Percentiles rank a stretch among this genome's conserved stretches.
Evolutionary conservation across 1,139 yeast species (phyloP).

Genomic region (Yamadazyma sp.): DNA sequence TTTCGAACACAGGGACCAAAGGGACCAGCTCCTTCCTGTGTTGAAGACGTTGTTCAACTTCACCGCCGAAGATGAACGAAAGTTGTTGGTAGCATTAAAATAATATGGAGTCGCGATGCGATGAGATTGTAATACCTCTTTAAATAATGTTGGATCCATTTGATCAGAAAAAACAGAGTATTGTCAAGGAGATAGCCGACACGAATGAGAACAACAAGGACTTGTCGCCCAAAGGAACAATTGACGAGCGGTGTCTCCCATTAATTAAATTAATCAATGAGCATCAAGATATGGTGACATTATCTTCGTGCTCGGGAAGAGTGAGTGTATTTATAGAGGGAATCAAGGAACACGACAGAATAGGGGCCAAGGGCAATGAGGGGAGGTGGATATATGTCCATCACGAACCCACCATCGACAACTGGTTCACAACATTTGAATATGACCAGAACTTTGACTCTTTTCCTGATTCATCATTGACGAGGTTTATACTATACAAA

Average conservation of each 20-base stretch:
- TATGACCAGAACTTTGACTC: conserved; percentile 20
- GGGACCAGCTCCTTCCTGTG: conserved; percentile 82
- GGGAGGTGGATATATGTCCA: conserved; percentile 86
- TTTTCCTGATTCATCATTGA: conserved; percentile 15
- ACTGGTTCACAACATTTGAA: conserved; percentile 48
- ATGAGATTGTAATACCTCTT: conserved; percentile 1
- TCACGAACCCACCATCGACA: conserved; percentile 55
- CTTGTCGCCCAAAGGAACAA: conserved; percentile 81
- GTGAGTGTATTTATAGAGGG: conserved; percentile 82
- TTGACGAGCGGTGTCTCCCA: conserved; percentile 71
- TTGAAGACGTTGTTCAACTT: conserved; percentile 72
- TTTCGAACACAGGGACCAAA: conserved; percentile 88
- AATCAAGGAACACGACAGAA: conserved; percentile 34
- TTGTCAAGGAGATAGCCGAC: conserved; percentile 54
- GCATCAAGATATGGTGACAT: conserved; percentile 70
- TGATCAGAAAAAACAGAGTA: conserved; percentile 63
- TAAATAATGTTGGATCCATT: conserved; percentile 49
- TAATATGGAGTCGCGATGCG: conserved; percentile 17
- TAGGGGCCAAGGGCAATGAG: conserved; percentile 85
- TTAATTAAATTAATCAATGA: conserved; percentile 65
- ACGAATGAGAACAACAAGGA: conserved; percentile 52
- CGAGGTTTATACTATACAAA: conserved; percentile 66
- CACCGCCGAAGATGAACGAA: conserved; percentile 67
- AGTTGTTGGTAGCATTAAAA: conserved; percentile 62
- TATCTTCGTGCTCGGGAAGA: conserved; percentile 87